Evolutionary conservation across 2,329 filamentous ascomycete species (phyloP), one percentile per base, ranked within the genome.

Genomic region (Pyricularia sp.): DNA sequence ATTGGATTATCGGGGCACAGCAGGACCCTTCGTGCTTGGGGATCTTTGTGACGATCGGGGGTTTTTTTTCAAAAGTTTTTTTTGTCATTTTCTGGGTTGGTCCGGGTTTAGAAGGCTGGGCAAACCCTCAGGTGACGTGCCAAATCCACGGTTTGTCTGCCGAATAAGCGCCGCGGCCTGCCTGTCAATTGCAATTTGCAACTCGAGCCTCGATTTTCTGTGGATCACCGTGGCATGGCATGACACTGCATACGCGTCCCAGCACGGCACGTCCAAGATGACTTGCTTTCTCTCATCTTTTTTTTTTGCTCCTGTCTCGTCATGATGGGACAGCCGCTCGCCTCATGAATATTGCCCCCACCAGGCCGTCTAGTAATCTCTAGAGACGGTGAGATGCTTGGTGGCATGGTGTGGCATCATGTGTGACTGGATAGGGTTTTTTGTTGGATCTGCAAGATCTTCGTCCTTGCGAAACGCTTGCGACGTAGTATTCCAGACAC

Each of bases 371-470:
- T 50, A 50, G 42, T 50, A 25, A 14, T 26, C 23, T 17, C 7
- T 12, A 26, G 25, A 61, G 58, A 25, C 58, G 58, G 58, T 61
- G 23, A 61, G 50, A 5, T 61, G 23, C 58, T 17, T 61, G 58
- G 23, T 23, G 23, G 58, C 58, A 61, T 11, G 12, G 58, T 61
- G 58, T 26, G n/a, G 58, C n/a, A 61, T 61, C 23, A 26, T 12
- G 58, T 23, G n/a, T 26, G n/a, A 61, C n/a, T 61, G 58, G n/a
- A 61, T 26, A 26, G 58, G 58, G 55, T 26, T 23, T 61, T 26
- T 61, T 61, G 58, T 61, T 61, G 58, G 58, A 61, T 59, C 55
- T 59, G 55, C 55, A 59, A 59, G 55, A 59, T 61, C 58, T 61
- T 61, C 58, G 12, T 61, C 58, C 58, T 26, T 61, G 58, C 58